phyloP scores from a whole-genome alignment of 768 basidiomycete species.

The Tulasnella sp. region DNA sequence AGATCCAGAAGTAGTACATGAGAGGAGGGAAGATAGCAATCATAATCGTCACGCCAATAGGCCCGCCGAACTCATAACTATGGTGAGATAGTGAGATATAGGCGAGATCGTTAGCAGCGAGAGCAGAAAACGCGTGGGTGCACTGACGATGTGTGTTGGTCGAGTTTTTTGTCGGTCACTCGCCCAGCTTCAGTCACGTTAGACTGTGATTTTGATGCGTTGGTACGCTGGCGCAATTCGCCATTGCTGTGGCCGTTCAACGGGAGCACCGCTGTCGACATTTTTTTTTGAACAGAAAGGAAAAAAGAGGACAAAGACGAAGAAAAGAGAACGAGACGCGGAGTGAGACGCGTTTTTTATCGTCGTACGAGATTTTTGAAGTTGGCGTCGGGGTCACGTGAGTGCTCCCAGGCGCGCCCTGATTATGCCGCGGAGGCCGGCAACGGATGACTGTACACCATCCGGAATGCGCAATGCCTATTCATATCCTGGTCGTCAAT shows the following conservation, averaged over 20 bases:
- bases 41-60: constrained; percentile 84
- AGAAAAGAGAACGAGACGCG: neutral
- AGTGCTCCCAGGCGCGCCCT: neutral
- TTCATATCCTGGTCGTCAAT: constrained; percentile 38
- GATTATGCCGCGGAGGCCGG: neutral
- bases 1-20: constrained; percentile 99
- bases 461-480: neutral
- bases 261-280: neutral
- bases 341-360: neutral
- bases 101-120: too few relatives aligned
- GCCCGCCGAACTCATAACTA: constrained; percentile 96
- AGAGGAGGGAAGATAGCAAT: constrained; percentile 91
- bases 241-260: neutral
- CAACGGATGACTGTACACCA: neutral
- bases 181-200: neutral
- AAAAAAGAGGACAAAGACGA: neutral
- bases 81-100: neutral
- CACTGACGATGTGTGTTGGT: constrained; percentile 5
- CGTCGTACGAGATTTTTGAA: constrained; percentile 13
- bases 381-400: neutral
- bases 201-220: neutral
- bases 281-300: too few relatives aligned
- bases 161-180: neutral
- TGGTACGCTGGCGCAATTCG: neutral
- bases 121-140: neutral